phyloP scores from a whole-genome alignment of 371 early-diverging fungal genomes.

The Mucor indicus region DNA sequence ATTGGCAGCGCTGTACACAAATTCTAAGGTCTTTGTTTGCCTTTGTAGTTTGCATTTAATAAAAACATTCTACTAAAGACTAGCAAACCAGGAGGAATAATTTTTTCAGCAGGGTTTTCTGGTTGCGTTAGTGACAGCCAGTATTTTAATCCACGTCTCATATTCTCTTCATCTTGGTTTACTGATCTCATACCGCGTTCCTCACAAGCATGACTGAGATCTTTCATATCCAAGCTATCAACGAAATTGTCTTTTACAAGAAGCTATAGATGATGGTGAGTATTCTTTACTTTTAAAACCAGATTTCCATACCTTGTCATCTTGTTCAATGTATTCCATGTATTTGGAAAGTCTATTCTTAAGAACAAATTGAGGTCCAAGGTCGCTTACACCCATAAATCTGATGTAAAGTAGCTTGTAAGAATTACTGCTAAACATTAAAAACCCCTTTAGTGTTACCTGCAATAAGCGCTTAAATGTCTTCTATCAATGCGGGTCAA shows the following conservation, averaged over 20 bases:
- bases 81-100: conserved; percentile 49
- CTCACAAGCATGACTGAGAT: conserved; percentile 54
- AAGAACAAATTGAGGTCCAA: conserved; percentile 54
- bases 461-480: conserved; percentile 54
- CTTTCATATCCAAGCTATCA: conserved; percentile 35
- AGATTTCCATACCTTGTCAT: conserved; percentile 46
- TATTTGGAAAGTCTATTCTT: conserved; percentile 49
- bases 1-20: too few relatives aligned
- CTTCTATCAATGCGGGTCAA: conserved; percentile 45
- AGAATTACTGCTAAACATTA: too few relatives aligned
- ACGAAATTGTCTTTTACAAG: conserved; percentile 45
- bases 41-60: conserved; percentile 49
- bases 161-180: conserved; percentile 40
- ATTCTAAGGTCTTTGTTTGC: too few relatives aligned
- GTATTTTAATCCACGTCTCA: conserved; percentile 52
- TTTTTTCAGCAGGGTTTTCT: conserved; percentile 21
- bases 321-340: conserved; percentile 48
- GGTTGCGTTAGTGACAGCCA: conserved; percentile 47
- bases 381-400: conserved; percentile 57
- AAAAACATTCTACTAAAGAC: conserved; percentile 63
- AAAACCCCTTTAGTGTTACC: conserved; percentile 24
- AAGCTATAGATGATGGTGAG: conserved; percentile 21
- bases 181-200: conserved; percentile 67
- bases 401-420: conserved; percentile 15
- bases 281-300: not conserved